phyloP scores from a whole-genome alignment of 169 alveolate genomes.

The Pseudocohnilembus persalinus region DNA sequence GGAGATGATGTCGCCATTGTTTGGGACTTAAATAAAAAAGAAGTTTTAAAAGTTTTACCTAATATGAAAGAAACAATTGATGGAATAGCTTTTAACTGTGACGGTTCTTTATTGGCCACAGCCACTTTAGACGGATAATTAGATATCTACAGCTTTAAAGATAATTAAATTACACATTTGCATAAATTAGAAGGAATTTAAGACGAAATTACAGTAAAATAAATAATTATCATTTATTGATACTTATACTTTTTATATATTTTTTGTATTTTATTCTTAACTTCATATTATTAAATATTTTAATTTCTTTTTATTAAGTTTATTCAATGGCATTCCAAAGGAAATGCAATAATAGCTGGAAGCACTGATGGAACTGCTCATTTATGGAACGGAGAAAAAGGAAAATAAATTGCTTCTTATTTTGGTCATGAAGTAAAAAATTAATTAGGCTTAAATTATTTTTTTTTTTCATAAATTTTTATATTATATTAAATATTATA shows the following conservation, averaged over 20 bases:
- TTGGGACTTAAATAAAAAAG: slow-evolving; percentile 39
- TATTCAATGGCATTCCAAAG: slow-evolving; percentile 64
- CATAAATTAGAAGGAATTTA: slow-evolving; percentile 53
- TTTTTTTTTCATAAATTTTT: neutral
- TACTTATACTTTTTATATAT: neutral
- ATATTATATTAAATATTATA: no score
- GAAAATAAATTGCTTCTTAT: slow-evolving; percentile 38
- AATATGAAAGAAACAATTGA: slow-evolving; percentile 61
- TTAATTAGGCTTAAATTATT: neutral
- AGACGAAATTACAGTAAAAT: slow-evolving; percentile 50
- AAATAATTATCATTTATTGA: neutral
- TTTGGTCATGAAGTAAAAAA: slow-evolving; percentile 50
- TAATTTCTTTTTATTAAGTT: slow-evolving; percentile 3
- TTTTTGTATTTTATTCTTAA: neutral
- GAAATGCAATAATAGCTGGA: slow-evolving; percentile 54
- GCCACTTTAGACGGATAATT: slow-evolving; percentile 50
- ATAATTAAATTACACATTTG: slow-evolving; percentile 12
- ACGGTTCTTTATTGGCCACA: slow-evolving; percentile 44
- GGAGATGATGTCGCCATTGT: slow-evolving; percentile 54
- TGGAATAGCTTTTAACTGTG: slow-evolving; percentile 47
- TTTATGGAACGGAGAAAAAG: slow-evolving; percentile 53
- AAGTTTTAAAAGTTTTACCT: slow-evolving; percentile 13
- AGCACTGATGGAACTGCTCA: slow-evolving; percentile 54
- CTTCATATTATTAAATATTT: neutral
- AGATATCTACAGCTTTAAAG: slow-evolving; percentile 42